Evolutionary conservation across 768 basidiomycete species (phyloP).

Genomic region (Asterophora lycoperdoides): DNA sequence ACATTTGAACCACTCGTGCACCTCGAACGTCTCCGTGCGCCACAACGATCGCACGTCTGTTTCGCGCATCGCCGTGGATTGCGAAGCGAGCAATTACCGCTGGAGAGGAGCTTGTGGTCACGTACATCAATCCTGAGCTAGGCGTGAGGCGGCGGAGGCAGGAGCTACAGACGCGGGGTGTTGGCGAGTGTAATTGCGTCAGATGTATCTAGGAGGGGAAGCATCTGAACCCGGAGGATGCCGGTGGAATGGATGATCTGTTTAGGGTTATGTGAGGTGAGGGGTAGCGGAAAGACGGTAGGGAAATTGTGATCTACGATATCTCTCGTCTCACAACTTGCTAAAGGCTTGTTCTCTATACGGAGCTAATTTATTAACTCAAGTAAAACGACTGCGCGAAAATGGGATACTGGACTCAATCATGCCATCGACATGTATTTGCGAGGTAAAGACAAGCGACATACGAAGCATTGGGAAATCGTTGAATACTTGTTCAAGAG

Average conservation of each 20-base stretch:
- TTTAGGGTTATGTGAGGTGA: slow-evolving; percentile 45
- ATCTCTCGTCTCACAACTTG: too few species aligned
- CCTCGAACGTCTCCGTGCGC: slow-evolving; percentile 73
- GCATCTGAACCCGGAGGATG: slow-evolving; percentile 29
- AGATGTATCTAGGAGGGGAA: slow-evolving; percentile 62
- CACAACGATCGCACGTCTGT: slow-evolving; percentile 71
- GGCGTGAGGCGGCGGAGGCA: slow-evolving; percentile 43
- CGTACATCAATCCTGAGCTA: slow-evolving; percentile 72
- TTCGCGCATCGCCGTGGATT: slow-evolving; percentile 69
- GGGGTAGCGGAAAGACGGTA: too few species aligned
- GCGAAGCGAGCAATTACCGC: slow-evolving; percentile 57
- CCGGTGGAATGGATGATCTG: slow-evolving; percentile 40
- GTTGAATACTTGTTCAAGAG: too few species aligned
- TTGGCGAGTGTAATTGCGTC: slow-evolving; percentile 63
- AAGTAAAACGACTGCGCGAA: too few species aligned
- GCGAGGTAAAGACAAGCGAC: too few species aligned
- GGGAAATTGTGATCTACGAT: too few species aligned
- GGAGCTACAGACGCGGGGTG: slow-evolving; percentile 68
- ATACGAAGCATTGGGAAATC: too few species aligned
- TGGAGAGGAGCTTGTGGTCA: slow-evolving; percentile 74
- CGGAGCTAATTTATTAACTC: too few species aligned
- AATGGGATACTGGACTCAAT: too few species aligned
- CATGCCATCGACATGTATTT: too few species aligned
- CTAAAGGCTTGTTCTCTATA: too few species aligned
- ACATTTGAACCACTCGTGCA: slow-evolving; percentile 83